Evolutionary conservation across 2,329 filamentous ascomycete species (phyloP).

Genomic region (Epichloe festucae): DNA sequence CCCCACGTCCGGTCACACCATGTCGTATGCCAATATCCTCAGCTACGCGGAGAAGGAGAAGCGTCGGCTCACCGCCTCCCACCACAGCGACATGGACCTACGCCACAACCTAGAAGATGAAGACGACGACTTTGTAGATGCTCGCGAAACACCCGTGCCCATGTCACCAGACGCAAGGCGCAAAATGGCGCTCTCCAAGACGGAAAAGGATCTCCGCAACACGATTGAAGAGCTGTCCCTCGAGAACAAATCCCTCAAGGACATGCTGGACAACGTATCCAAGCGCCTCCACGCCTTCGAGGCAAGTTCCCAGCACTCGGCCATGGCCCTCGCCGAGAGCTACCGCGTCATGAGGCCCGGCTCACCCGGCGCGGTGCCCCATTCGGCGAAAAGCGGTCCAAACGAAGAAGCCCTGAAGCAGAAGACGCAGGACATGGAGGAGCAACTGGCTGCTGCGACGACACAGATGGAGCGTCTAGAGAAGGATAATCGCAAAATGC

Average conservation of each 20-base stretch:
- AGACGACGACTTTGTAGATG: slow-evolving; percentile 85
- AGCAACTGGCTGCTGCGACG: slow-evolving; percentile 43
- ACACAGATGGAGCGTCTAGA: slow-evolving; percentile 56
- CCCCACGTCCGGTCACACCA: slow-evolving; percentile 78
- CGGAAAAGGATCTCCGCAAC: slow-evolving; percentile 41
- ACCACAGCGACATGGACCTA: slow-evolving; percentile 32
- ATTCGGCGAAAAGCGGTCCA: slow-evolving; percentile 12
- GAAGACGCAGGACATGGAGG: slow-evolving; percentile 53
- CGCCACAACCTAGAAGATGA: slow-evolving; percentile 36
- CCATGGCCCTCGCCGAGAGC: slow-evolving; percentile 76
- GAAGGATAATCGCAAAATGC: slow-evolving; percentile 41
- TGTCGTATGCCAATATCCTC: slow-evolving; percentile 85
- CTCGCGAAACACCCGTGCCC: slow-evolving; percentile 49
- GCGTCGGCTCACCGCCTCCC: slow-evolving; percentile 41
- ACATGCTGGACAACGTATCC: slow-evolving; percentile 73
- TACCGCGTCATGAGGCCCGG: slow-evolving; percentile 48
- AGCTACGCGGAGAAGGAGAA: slow-evolving; percentile 56
- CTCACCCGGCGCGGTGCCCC: slow-evolving; percentile 27
- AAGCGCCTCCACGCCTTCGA: slow-evolving; percentile 89
- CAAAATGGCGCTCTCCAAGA: slow-evolving; percentile 26
- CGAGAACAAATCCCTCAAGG: slow-evolving; percentile 77
- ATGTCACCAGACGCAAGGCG: slow-evolving; percentile 29
- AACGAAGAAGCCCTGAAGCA: slow-evolving; percentile 26
- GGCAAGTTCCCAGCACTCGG: slow-evolving; percentile 76
- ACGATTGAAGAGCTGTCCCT: slow-evolving; percentile 78